Evolutionary conservation across 495 filamentous ascomycete genomes (phyloP).

Genomic region (Parmelia sp.): DNA sequence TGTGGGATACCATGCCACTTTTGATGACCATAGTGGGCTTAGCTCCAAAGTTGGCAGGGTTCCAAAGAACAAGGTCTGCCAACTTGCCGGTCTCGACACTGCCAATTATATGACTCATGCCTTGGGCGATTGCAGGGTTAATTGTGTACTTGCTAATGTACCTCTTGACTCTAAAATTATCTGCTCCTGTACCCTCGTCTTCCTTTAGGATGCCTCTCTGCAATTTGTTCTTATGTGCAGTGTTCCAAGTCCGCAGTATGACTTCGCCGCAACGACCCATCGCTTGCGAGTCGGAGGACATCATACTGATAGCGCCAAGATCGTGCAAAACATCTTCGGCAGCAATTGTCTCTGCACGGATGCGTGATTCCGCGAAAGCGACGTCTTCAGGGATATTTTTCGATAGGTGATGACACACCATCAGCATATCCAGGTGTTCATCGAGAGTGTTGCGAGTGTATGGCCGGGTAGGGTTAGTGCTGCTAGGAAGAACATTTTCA

Average conservation of each 20-base stretch:
- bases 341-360: slow-evolving; percentile 92
- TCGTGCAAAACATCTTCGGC: slow-evolving; percentile 97
- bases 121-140: slow-evolving; percentile 91
- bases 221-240: slow-evolving; percentile 93
- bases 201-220: slow-evolving; percentile 73
- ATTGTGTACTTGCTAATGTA: slow-evolving; percentile 97
- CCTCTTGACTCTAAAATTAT: slow-evolving; percentile 89
- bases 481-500: slow-evolving; percentile 83
- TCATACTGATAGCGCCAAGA: slow-evolving; percentile 94
- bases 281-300: slow-evolving; percentile 92
- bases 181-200: slow-evolving; percentile 74
- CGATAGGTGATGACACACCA: slow-evolving; percentile 94
- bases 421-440: slow-evolving; percentile 97
- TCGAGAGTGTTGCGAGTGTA: slow-evolving; percentile 92
- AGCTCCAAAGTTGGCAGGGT: slow-evolving; percentile 75
- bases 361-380: slow-evolving; percentile 90
- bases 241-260: slow-evolving; percentile 92
- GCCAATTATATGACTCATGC: slow-evolving; percentile 85
- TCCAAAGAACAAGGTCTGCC: slow-evolving; percentile 89
- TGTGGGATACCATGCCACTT: slow-evolving; percentile 77
- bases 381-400: slow-evolving; percentile 94
- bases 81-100: slow-evolving; percentile 86
- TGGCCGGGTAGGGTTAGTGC: slow-evolving; percentile 89
- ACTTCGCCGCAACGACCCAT: slow-evolving; percentile 98
- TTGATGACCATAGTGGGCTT: slow-evolving; percentile 84